These are phyloP conservation scores for Penicillium soppii DNA, from an alignment of 495 filamentous ascomycete genomes.

Conservation along the genomic window DNA sequence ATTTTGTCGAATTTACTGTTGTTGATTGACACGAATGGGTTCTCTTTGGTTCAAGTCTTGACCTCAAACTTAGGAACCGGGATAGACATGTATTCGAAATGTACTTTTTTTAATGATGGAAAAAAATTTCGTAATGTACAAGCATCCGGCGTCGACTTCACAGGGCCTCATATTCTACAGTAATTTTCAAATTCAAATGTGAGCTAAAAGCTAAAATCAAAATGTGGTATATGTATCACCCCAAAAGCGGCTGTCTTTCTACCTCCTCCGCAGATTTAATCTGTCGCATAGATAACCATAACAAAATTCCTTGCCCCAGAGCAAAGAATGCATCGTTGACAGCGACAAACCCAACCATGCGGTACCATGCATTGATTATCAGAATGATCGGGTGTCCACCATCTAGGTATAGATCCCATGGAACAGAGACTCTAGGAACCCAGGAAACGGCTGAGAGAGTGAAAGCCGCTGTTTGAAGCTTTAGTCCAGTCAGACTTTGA, in stretches of 20 bases:
- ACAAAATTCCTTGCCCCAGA: neutral
- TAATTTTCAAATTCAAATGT: too few species aligned
- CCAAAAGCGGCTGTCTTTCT: neutral
- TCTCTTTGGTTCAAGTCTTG: neutral
- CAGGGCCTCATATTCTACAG: neutral
- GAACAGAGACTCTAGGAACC: neutral
- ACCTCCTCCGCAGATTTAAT: neutral
- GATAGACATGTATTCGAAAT: neutral
- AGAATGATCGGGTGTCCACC: neutral
- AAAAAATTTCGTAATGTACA: neutral
- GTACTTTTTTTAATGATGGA: neutral
- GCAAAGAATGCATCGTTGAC: neutral
- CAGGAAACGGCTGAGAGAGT: neutral
- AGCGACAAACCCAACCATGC: neutral
- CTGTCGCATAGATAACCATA: neutral
- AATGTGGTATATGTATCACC: neutral
- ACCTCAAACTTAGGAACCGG: neutral
- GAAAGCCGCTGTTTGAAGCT: neutral
- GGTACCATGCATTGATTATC: neutral
- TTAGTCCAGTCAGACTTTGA: neutral
- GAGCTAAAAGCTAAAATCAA: too few species aligned
- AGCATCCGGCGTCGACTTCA: neutral
- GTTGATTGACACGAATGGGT: neutral
- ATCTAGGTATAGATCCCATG: neutral
- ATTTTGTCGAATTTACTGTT: neutral